phyloP scores from a whole-genome alignment of 495 filamentous ascomycete genomes.

The Aspergillus coremiiformis region DNA sequence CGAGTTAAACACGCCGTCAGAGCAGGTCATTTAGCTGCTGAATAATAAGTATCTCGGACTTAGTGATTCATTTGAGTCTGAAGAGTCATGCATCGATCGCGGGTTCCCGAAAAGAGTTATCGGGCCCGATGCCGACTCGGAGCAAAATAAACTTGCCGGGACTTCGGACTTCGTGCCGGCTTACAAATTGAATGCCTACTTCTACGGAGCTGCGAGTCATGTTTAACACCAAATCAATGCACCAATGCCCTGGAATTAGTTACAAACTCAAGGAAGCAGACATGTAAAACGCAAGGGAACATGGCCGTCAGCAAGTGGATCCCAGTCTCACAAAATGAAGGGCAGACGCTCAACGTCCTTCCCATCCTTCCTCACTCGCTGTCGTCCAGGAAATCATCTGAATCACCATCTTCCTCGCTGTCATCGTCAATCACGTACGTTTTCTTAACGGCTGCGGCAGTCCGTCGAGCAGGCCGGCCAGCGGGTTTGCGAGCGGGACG shows the following conservation, averaged over 20 bases:
- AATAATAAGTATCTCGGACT: not conserved
- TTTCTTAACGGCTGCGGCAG: slow-evolving; percentile 41
- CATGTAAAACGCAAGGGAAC: slow-evolving; percentile 6
- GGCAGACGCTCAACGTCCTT: slow-evolving; percentile 15
- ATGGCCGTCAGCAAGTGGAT: not conserved
- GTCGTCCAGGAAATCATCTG: slow-evolving; percentile 36
- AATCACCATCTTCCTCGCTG: slow-evolving; percentile 35
- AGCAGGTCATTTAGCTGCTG: not conserved
- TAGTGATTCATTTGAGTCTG: too few relatives aligned
- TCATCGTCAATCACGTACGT: slow-evolving; percentile 52
- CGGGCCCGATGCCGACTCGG: not conserved
- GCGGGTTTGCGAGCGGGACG: slow-evolving; percentile 32
- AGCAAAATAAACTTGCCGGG: not conserved
- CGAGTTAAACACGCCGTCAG: not conserved
- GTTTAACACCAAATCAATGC: too few relatives aligned
- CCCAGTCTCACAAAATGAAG: not conserved
- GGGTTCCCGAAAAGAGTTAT: not conserved
- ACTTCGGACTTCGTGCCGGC: not conserved
- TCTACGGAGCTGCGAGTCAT: too few relatives aligned
- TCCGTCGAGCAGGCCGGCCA: slow-evolving; percentile 46
- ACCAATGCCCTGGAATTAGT: too few relatives aligned
- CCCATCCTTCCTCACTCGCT: slow-evolving; percentile 25
- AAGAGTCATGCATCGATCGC: too few relatives aligned
- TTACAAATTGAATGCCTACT: not conserved
- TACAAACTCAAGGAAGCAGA: slow-evolving; percentile 5